Percentiles rank a stretch among this genome's conserved stretches.
These are phyloP conservation scores for Cynara cardunculus DNA, from an alignment of 129 eudicot species.

Conservation along the genomic window DNA sequence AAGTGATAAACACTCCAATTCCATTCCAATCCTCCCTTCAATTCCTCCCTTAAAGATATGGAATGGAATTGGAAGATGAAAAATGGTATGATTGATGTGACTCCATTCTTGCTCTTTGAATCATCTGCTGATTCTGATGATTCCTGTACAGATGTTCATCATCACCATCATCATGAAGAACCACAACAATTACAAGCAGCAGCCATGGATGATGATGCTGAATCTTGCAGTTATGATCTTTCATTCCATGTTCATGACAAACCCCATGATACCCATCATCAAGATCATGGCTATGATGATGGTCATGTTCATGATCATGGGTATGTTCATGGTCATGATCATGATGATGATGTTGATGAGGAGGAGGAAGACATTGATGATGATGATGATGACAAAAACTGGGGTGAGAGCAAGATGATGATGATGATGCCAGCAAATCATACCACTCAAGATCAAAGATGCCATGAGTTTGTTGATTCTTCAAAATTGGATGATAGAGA, in stretches of 20 bases:
- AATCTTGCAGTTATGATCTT: slow-evolving; percentile 30
- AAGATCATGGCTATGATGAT: slow-evolving; percentile 8
- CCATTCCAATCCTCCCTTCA: neutral
- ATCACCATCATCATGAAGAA: neutral
- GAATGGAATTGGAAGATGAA: slow-evolving; percentile 25
- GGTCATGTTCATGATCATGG: neutral
- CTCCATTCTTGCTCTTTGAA: slow-evolving; percentile 27
- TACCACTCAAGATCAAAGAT: slow-evolving; percentile 15
- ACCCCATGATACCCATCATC: slow-evolving; percentile 21
- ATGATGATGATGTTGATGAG: neutral
- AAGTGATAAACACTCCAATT: slow-evolving; percentile 1
- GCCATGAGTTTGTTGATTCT: slow-evolving; percentile 21
- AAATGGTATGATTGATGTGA: slow-evolving; percentile 29
- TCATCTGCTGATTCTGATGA: slow-evolving; percentile 38
- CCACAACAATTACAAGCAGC: slow-evolving; percentile 9
- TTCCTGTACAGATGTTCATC: slow-evolving; percentile 1
- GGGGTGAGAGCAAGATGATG: slow-evolving; percentile 38
- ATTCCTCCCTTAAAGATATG: slow-evolving; percentile 11
- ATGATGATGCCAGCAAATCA: neutral
- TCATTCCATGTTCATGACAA: slow-evolving; percentile 17
- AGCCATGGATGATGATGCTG: slow-evolving; percentile 28
- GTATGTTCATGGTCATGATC: neutral
- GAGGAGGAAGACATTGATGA: neutral
- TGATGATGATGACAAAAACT: slow-evolving; percentile 14
- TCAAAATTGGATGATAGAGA: slow-evolving; percentile 31